Conservation (phyloP, 1,139 yeast species). For the Scheffersomyces stambukii region DNA sequence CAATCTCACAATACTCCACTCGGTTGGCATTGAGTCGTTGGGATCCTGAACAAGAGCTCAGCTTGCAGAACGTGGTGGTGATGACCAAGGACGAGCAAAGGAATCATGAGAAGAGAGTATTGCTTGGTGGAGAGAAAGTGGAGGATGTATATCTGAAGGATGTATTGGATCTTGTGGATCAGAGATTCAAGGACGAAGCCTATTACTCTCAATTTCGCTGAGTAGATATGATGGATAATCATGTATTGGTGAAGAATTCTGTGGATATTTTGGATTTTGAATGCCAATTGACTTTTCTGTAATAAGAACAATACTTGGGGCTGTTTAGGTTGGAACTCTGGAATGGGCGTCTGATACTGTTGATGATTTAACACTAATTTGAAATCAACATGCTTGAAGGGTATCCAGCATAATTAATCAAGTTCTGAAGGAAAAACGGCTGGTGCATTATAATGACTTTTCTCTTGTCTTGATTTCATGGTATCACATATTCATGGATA, state of each 20-base stretch:
- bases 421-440: too few relatives aligned
- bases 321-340: background rate
- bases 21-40: constrained; percentile 77
- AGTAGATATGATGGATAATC: constrained; percentile 1
- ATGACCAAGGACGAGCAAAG: constrained; percentile 87
- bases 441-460: too few relatives aligned
- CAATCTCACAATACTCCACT: constrained; percentile 79
- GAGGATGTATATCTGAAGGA: constrained; percentile 63
- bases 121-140: constrained; percentile 59
- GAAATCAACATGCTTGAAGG: too few relatives aligned
- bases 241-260: too few relatives aligned
- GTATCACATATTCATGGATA: too few relatives aligned
- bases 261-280: background rate
- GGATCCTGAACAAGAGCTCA: constrained; percentile 60
- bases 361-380: too few relatives aligned
- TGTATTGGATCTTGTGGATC: constrained; percentile 53
- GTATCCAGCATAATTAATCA: too few relatives aligned
- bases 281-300: background rate
- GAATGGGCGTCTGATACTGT: too few relatives aligned
- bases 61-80: constrained; percentile 73
- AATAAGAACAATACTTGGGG: background rate
- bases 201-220: constrained; percentile 58
- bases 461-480: too few relatives aligned
- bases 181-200: constrained; percentile 68
- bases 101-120: constrained; percentile 68